Conservation (phyloP, 2,329 filamentous ascomycete species). For the Stachybotrys elegans region DNA sequence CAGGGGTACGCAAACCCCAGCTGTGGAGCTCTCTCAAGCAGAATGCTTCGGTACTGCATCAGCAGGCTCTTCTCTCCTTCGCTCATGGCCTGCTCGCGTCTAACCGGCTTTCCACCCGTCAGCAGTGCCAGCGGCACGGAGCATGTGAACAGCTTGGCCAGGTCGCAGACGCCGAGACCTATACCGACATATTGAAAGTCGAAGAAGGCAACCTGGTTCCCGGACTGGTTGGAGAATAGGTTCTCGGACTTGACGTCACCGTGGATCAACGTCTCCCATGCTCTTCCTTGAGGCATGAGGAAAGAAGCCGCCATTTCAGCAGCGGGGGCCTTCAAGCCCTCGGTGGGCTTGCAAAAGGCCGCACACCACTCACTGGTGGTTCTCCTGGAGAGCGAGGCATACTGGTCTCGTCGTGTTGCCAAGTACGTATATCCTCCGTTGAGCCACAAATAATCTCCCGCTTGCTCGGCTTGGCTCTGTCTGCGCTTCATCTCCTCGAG, state of each 20-base stretch:
- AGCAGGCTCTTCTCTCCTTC: slow-evolving; percentile 47
- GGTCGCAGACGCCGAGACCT: slow-evolving; percentile 59
- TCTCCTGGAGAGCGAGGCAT: slow-evolving; percentile 39
- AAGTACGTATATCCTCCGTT: slow-evolving; percentile 68
- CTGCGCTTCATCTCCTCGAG: slow-evolving; percentile 43
- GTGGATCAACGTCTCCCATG: slow-evolving; percentile 55
- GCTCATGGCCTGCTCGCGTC: slow-evolving; percentile 40
- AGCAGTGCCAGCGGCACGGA: slow-evolving; percentile 55
- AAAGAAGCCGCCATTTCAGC: slow-evolving; percentile 49
- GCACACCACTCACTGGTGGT: slow-evolving; percentile 49
- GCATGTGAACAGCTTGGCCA: slow-evolving; percentile 64
- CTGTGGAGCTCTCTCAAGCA: too few relatives aligned
- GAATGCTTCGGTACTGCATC: slow-evolving; percentile 36
- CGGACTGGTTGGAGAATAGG: slow-evolving; percentile 49
- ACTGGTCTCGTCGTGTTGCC: slow-evolving; percentile 56
- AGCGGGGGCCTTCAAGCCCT: slow-evolving; percentile 25
- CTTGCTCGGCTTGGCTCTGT: slow-evolving; percentile 6
- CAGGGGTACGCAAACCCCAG: too few relatives aligned
- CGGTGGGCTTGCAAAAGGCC: slow-evolving; percentile 35
- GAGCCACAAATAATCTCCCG: slow-evolving; percentile 43
- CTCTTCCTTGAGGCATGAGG: slow-evolving; percentile 38
- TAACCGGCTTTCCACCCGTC: slow-evolving; percentile 20
- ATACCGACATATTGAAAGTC: slow-evolving; percentile 67
- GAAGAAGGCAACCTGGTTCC: slow-evolving; percentile 55
- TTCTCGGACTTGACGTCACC: slow-evolving; percentile 69